Evolutionary conservation across 2,329 filamentous ascomycete genomes (phyloP).

Genomic region (Alternaria gaisen): DNA sequence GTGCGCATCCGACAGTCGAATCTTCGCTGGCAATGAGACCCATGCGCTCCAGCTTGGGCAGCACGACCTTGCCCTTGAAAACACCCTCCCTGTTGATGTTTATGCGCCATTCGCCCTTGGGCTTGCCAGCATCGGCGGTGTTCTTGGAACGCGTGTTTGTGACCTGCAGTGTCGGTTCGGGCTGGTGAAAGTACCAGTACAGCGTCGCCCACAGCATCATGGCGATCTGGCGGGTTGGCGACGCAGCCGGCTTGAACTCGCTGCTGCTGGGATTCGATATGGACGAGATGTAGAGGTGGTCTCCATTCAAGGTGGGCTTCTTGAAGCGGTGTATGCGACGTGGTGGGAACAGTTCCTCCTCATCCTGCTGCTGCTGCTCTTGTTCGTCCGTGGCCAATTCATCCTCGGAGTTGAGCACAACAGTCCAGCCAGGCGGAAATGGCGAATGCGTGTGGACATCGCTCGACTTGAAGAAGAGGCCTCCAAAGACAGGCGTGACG

Average conservation of each 20-base stretch:
- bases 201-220: conserved; percentile 97
- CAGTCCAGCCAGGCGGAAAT: conserved; percentile 88
- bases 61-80: conserved; percentile 80
- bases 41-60: conserved; percentile 94
- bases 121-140: conserved; percentile 73
- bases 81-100: conserved; percentile 88
- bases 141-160: conserved; percentile 68
- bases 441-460: conserved; percentile 72
- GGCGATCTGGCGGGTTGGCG: conserved; percentile 86
- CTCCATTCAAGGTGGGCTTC: conserved; percentile 77
- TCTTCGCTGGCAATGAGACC: conserved; percentile 81
- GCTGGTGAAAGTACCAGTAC: conserved; percentile 97
- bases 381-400: conserved; percentile 23
- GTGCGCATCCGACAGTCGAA: conserved; percentile 73
- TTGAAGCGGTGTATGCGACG: conserved; percentile 71
- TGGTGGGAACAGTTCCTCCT: conserved; percentile 37
- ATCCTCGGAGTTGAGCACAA: conserved; percentile 79
- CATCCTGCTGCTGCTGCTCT: conserved; percentile 47
- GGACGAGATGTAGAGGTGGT: conserved; percentile 89
- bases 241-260: conserved; percentile 81
- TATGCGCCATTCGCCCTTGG: conserved; percentile 86
- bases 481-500: conserved; percentile 88
- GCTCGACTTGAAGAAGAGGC: conserved; percentile 86
- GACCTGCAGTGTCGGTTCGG: conserved; percentile 72
- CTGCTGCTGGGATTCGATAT: conserved; percentile 82